These are phyloP conservation scores for Phytophthora sansomeana DNA, from an alignment of 352 stramenopile genomes.

Conservation along the genomic window DNA sequence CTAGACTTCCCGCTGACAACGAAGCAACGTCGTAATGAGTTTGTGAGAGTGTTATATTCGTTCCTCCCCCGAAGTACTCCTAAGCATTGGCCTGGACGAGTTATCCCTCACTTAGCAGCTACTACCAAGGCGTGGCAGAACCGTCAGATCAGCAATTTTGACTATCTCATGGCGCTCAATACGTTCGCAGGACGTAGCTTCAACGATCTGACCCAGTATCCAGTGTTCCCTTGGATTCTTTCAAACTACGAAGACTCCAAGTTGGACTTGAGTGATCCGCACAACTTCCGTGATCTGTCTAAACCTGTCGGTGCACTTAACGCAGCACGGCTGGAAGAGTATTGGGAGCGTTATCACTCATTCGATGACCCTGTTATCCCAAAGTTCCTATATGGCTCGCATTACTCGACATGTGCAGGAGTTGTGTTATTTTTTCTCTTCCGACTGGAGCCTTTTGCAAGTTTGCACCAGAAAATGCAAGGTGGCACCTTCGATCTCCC, in stretches of 20 bases:
- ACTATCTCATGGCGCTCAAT: slow-evolving; percentile 97
- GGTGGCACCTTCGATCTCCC: slow-evolving; percentile 97
- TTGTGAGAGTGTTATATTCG: slow-evolving; percentile 75
- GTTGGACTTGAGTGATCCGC: slow-evolving; percentile 85
- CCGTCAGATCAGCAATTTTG: slow-evolving; percentile 91
- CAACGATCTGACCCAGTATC: slow-evolving; percentile 97
- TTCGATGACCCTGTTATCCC: slow-evolving; percentile 91
- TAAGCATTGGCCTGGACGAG: slow-evolving; percentile 81
- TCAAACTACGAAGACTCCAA: slow-evolving; percentile 77
- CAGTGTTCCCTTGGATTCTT: slow-evolving; percentile 94
- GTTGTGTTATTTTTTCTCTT: slow-evolving; percentile 99
- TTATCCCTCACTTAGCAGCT: slow-evolving; percentile 50
- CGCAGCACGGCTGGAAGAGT: slow-evolving; percentile 90
- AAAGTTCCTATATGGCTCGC: slow-evolving; percentile 91
- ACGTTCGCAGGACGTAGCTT: slow-evolving; percentile 90
- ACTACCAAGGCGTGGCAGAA: slow-evolving; percentile 87
- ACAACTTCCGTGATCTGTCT: slow-evolving; percentile 96
- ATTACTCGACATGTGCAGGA: slow-evolving; percentile 98
- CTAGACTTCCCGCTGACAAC: slow-evolving; percentile 79
- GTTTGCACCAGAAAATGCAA: slow-evolving; percentile 97
- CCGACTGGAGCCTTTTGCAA: slow-evolving; percentile 98
- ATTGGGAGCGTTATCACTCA: slow-evolving; percentile 96
- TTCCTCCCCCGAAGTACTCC: slow-evolving; percentile 73
- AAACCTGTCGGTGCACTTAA: slow-evolving; percentile 99
- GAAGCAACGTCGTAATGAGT: slow-evolving; percentile 82